Conservation (phyloP, 2,329 filamentous ascomycete species). For the Pestalotiopsis sp. region DNA sequence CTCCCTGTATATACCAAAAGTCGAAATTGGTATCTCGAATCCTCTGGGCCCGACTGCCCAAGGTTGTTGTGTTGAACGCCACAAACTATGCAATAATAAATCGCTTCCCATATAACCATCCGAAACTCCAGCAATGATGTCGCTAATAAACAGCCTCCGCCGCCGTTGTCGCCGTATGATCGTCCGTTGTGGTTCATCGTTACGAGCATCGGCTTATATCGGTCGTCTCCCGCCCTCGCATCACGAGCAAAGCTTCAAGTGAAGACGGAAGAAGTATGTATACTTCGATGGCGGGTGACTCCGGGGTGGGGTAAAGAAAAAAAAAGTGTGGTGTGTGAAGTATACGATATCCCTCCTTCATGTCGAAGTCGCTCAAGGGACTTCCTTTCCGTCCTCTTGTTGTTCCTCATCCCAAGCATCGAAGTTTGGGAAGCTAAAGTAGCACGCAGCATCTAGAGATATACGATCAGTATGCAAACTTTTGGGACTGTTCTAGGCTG, state of each 20-base stretch:
- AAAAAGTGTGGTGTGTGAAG: not conserved
- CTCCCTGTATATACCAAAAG: not conserved
- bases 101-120: not conserved
- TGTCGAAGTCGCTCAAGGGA: conserved; percentile 18
- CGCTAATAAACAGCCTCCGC: not conserved
- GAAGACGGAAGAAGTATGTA: not conserved
- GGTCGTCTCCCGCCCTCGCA: not conserved
- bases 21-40: not conserved
- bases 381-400: conserved; percentile 42
- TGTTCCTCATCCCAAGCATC: conserved; percentile 64
- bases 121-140: not conserved
- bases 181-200: not conserved
- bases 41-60: not conserved
- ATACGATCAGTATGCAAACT: not conserved
- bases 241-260: not conserved
- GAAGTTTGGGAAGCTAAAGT: conserved; percentile 76
- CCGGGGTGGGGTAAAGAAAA: not conserved
- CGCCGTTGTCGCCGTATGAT: not conserved
- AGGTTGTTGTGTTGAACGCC: not conserved
- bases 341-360: not conserved
- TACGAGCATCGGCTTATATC: not conserved
- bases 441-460: conserved; percentile 50
- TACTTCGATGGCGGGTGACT: not conserved
- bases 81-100: not conserved
- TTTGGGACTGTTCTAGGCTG: not conserved